Evolutionary conservation across 805 yeast species (phyloP), one percentile per base, ranked within the genome.

Genomic region (Diddensiella transvaalensis): DNA sequence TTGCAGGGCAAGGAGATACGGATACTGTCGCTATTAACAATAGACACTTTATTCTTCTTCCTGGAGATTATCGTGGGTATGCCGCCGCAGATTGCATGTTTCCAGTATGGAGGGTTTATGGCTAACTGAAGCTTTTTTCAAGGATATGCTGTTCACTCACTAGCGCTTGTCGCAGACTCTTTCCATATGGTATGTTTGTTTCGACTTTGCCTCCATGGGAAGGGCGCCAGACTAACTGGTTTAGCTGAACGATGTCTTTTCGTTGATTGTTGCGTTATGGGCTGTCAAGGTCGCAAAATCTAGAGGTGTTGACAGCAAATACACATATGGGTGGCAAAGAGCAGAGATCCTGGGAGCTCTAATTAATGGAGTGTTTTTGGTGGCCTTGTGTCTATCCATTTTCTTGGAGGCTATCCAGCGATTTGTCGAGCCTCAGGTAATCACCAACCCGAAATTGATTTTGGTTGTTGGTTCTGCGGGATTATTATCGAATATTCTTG

Each of bases 291-390:
- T 89, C 10, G 89, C 96, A 46, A 85, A 85, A 58, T 80, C 79
- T 35, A 78, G 81, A 60, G 80, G 82, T 23, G 93, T 96, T 0
- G 93, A 88, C 64, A 83, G 93, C 2, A 83, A 82, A 49, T 91
- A 87, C 70, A 93, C 98, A 2, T 91, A 93, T 61, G 99, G 99
- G 15, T 88, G 97, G 96, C 95, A 91, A 66, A 77, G 99, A 57
- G 98, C 98, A 3, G 99, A 91, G 67, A 90, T 91, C 46, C 74
- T 91, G 52, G 99, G 99, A 48, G 99, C 98, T 5, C 75, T 91
- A 51, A 79, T 91, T 56, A 91, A 91, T 63, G 96, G 96, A 2
- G 96, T 93, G 6, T 93, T 93, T 60, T 67, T 91, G 55, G 73
- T 93, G 55, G 98, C 98, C 0, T 75, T 91, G 53, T 91, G 99